These are phyloP conservation scores for Brassica carinata DNA, from an alignment of 345 rosid species.

Conservation along the genomic window DNA sequence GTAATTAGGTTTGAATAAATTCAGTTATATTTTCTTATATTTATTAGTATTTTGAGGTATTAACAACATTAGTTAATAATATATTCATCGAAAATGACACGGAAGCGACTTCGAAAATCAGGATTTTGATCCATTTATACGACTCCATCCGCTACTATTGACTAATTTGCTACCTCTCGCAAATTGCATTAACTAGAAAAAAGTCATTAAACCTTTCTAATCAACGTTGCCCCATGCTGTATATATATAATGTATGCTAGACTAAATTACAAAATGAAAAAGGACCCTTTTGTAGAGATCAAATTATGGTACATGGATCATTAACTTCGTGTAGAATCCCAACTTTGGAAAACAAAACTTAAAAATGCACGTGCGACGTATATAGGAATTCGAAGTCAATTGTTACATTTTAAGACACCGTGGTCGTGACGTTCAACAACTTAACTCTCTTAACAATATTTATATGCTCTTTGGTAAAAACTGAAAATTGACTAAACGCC, in stretches of 20 bases:
- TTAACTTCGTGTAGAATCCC: slow-evolving; percentile 26
- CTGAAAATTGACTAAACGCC: no score
- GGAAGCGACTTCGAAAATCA: no score
- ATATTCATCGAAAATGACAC: no score
- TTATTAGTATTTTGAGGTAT: no score
- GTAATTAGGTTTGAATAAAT: no score
- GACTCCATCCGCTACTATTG: not conserved
- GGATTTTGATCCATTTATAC: not conserved
- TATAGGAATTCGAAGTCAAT: slow-evolving; percentile 21
- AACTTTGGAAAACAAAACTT: not conserved
- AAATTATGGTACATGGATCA: slow-evolving; percentile 18
- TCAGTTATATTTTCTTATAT: no score
- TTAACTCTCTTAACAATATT: slow-evolving; percentile 41
- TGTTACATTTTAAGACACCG: slow-evolving; percentile 57
- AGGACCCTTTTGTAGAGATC: not conserved
- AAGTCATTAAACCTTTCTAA: not conserved
- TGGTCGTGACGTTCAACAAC: slow-evolving; percentile 80
- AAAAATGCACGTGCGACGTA: slow-evolving; percentile 27
- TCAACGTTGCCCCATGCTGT: not conserved
- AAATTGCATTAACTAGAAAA: not conserved
- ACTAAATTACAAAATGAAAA: not conserved
- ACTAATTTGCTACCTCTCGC: not conserved
- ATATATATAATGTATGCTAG: not conserved
- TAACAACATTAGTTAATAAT: no score
- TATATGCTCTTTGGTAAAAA: no score